Conservation (phyloP, 2,329 filamentous ascomycete genomes). For the Zarea fungicola region DNA sequence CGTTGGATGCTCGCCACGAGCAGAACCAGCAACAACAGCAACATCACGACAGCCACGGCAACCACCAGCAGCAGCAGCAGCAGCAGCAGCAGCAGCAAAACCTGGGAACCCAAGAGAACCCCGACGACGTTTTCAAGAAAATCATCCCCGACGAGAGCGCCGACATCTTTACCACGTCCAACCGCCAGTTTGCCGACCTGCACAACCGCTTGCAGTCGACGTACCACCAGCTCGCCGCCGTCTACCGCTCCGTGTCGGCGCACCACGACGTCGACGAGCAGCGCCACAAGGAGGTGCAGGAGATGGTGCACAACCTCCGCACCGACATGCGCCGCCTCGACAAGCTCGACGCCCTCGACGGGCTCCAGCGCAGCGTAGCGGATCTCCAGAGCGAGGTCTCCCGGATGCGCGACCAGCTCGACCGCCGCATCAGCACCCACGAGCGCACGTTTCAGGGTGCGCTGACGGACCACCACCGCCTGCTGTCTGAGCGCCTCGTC, state of each 20-base stretch:
- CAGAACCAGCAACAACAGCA: slow-evolving; percentile 24
- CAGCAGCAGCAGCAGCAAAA: slow-evolving; percentile 8
- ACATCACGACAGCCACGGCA: slow-evolving; percentile 21
- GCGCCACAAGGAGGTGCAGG: slow-evolving; percentile 50
- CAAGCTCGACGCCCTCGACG: slow-evolving; percentile 39
- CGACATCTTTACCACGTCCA: slow-evolving; percentile 43
- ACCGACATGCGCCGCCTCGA: slow-evolving; percentile 38
- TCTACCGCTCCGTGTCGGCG: slow-evolving; percentile 53
- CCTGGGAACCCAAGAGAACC: slow-evolving; percentile 12
- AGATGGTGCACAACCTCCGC: slow-evolving; percentile 43
- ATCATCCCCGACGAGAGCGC: slow-evolving; percentile 43
- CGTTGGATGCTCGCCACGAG: slow-evolving; percentile 18
- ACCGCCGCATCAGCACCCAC: slow-evolving; percentile 43
- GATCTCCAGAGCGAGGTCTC: slow-evolving; percentile 55
- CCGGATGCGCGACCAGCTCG: slow-evolving; percentile 50
- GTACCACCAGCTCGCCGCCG: slow-evolving; percentile 60
- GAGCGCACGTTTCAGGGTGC: slow-evolving; percentile 50
- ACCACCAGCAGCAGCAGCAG: slow-evolving; percentile 20
- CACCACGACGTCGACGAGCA: slow-evolving; percentile 48
- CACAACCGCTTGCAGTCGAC: slow-evolving; percentile 75
- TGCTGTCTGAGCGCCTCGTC: slow-evolving; percentile 43
- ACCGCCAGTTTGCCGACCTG: slow-evolving; percentile 72
- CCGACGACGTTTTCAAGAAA: slow-evolving; percentile 32
- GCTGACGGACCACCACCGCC: slow-evolving; percentile 45
- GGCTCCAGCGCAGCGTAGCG: slow-evolving; percentile 41